Evolutionary conservation across 2,329 filamentous ascomycete genomes (phyloP), one percentile per base, ranked within the genome.

Genomic region (Fusarium illudens): DNA sequence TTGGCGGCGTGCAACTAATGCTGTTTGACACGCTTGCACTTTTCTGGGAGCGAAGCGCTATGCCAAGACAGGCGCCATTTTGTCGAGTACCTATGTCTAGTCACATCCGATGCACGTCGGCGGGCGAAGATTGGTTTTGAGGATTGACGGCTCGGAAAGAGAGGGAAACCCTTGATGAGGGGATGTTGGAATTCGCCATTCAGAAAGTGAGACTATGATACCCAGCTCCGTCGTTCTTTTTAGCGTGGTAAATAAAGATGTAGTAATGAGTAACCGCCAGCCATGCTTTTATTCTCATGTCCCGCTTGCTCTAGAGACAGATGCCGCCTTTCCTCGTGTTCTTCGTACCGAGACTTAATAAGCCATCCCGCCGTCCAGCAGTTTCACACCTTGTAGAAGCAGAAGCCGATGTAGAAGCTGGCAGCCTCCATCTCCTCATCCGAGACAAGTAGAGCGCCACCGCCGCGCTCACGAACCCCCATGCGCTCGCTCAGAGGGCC

Each of bases 401-500:
- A 97, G 75, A 98, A 98, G 2, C 92, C 94, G 73, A 96, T 88
- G 76, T 98, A 98, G 76, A 98, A 97, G 73, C 87, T 89, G 11
- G 91, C 93, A 44, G 96, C 96, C 78, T 98, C 94, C 86, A 96
- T 91, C 83, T 99, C 96, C 76, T 97, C 92, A 12, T 91, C 86
- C 2, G 88, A 91, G 52, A 97, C 92, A 48, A 92, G 78, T 68
- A 97, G 80, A 15, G 73, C 88, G 6, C 87, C 88, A 10, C 88
- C 86, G 19, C 87, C 86, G 32, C 92, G 86, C 73, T 90, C 92
- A 33, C 93, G 86, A 6, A 99, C 96, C 1, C 92, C 91, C 96
- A 99, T 99, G n/a, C 94, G 88, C 82, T 97, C 94, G 71, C 93
- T 97, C 73, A 99, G 79, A 19, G 91, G 90, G 0, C 94, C 94